Evolutionary conservation across 441 rosid species (phyloP).

Genomic region (Rhodomyrtus psidioides): DNA sequence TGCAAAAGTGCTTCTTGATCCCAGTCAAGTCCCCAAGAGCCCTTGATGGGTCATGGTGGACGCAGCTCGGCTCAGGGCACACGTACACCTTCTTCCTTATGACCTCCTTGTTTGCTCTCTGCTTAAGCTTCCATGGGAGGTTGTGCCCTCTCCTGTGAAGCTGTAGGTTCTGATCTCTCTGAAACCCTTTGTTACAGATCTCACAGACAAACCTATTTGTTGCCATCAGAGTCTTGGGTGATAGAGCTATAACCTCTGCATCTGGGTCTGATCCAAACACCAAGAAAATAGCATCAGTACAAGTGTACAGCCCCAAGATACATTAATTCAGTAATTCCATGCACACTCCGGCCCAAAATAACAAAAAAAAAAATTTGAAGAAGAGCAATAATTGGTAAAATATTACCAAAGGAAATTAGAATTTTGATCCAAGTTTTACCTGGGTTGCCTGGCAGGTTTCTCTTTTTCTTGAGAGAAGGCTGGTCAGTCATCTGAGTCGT

Average conservation of each 20-base stretch:
- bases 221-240: slow-evolving; percentile 75
- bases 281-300: neutral
- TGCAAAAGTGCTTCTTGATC: slow-evolving; percentile 71
- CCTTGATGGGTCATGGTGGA: slow-evolving; percentile 78
- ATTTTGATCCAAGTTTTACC: slow-evolving; percentile 21
- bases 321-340: neutral
- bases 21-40: slow-evolving; percentile 87
- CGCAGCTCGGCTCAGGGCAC: slow-evolving; percentile 70
- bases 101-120: slow-evolving; percentile 54
- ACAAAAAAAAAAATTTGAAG: neutral
- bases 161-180: slow-evolving; percentile 76
- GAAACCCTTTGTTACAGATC: slow-evolving; percentile 86
- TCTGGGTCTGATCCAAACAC: slow-evolving; percentile 50
- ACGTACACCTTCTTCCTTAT: slow-evolving; percentile 70
- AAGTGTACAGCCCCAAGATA: neutral
- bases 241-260: slow-evolving; percentile 78
- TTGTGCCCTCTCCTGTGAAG: slow-evolving; percentile 84
- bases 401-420: neutral
- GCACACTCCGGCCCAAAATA: neutral
- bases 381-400: neutral
- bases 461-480: slow-evolving; percentile 53
- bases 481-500: slow-evolving; percentile 28
- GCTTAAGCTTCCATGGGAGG: slow-evolving; percentile 84
- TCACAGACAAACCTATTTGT: slow-evolving; percentile 77
- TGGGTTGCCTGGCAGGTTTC: slow-evolving; percentile 84